Base-by-base conservation (phyloP, 1,284 basidiomycete species). In the Neolentinus lepideus region DNA sequence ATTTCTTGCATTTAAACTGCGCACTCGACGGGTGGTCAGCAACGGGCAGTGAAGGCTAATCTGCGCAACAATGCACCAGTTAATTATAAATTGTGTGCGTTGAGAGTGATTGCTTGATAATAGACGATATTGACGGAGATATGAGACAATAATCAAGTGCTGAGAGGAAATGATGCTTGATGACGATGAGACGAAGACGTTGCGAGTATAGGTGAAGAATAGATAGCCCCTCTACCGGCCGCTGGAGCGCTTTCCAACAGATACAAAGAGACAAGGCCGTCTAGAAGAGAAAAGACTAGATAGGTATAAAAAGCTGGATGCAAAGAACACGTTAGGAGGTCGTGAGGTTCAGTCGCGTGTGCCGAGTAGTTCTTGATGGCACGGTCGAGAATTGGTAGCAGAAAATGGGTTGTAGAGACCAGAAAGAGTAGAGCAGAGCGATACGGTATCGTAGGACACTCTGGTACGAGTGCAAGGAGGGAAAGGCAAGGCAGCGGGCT, bases 291-390 rank as follows among this genome's bases (percentile, higher is more conserved):
- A 69, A 69, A 64, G 58, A 64, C 71, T 73, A 75, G 75, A 81
- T 82, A 76, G 75, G 77, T 81, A 83, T 83, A 84, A 81, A 82
- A 79, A 82, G 69, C 64, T 68, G 66, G 68, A 68, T 31, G 61
- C 31, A 59, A 59, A 60, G 55, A 57, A 64, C 66, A 67, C 73
- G 68, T 70, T 57, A 59, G 59, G 65, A 68, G 65, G 75, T 76
- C 78, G 79, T 79, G 75, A 78, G 72, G 73, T 60, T 64, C 63
- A 60, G 65, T 65, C 69, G 72, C 68, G 70, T 69, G 69, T 70
- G 19, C 38, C 6, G 38, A 43, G 38, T 21, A 43, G 19, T 43
- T 43, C 38, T 43, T 43, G 38, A 43, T 43, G 38, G 19, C 3
- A 43, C 38, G 38, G 12, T 9, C 8, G 48, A 51, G 57, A 53